phyloP scores from a whole-genome alignment of 2,329 filamentous ascomycete species.

The Purpureocillium lavendulum region DNA sequence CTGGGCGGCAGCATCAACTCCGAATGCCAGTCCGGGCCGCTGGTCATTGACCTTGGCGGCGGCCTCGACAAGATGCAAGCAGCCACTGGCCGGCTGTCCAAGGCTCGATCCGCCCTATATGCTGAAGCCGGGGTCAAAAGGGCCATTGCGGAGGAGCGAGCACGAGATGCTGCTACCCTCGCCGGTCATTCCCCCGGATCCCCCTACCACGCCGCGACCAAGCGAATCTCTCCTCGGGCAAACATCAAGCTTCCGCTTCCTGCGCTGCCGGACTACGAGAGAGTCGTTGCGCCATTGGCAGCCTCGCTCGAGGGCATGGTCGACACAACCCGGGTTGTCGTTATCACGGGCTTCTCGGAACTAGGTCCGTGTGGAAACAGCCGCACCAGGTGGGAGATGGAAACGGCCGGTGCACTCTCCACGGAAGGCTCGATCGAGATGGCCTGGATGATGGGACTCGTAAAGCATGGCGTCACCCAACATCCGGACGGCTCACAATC shows the following conservation, averaged over 20 bases:
- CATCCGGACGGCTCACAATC: no score
- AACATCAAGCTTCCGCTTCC: neutral
- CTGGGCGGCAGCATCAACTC: constrained; percentile 68
- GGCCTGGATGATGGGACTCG: constrained; percentile 96
- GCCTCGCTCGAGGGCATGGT: constrained; percentile 54
- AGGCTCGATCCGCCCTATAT: no score
- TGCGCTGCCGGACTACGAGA: neutral
- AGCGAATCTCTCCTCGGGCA: no score
- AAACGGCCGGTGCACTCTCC: constrained; percentile 84
- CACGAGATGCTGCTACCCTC: no score
- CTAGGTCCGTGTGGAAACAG: constrained; percentile 92
- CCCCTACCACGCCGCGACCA: no score
- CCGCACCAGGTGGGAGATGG: constrained; percentile 93
- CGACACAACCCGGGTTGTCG: constrained; percentile 89
- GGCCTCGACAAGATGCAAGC: no score
- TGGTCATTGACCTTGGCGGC: constrained; percentile 87
- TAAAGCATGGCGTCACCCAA: no score
- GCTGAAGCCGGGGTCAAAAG: no score
- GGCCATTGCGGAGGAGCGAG: no score
- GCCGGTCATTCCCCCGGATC: no score
- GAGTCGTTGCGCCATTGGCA: neutral
- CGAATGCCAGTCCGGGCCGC: constrained; percentile 77
- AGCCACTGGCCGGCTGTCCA: no score
- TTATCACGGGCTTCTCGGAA: constrained; percentile 86
- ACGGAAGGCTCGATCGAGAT: constrained; percentile 92